Conservation (phyloP, 495 filamentous ascomycete genomes). For the Xylaria cubensis region DNA sequence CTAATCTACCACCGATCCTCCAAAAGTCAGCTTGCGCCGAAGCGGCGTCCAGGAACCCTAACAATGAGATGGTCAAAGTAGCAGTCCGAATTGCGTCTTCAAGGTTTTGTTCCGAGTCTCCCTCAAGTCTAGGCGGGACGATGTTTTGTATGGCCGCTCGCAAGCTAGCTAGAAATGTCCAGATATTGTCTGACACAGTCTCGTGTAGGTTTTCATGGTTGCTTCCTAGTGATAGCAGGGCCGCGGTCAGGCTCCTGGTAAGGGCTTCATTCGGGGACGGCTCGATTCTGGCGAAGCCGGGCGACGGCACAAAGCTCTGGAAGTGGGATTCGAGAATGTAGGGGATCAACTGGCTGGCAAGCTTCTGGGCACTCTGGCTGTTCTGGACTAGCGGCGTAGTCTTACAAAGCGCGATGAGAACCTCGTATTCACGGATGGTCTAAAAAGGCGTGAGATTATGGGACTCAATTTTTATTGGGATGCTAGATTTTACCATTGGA, state of each 20-base stretch:
- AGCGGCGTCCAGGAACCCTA: slow-evolving; percentile 86
- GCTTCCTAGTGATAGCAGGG: slow-evolving; percentile 77
- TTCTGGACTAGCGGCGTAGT: slow-evolving; percentile 75
- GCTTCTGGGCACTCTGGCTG: slow-evolving; percentile 71
- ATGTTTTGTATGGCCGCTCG: slow-evolving; percentile 50
- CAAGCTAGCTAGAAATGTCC: slow-evolving; percentile 71
- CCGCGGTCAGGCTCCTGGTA: slow-evolving; percentile 76
- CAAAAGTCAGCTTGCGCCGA: slow-evolving; percentile 80
- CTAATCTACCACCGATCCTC: slow-evolving; percentile 71
- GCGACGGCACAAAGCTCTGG: slow-evolving; percentile 78
- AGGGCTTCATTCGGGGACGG: slow-evolving; percentile 91
- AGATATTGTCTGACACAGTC: slow-evolving; percentile 64
- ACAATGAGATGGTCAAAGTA: slow-evolving; percentile 77
- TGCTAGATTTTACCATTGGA: slow-evolving; percentile 55
- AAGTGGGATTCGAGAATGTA: slow-evolving; percentile 84
- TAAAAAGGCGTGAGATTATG: slow-evolving; percentile 35
- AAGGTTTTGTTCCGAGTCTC: slow-evolving; percentile 58
- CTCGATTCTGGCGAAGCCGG: slow-evolving; percentile 79
- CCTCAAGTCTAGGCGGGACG: slow-evolving; percentile 53
- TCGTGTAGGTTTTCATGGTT: slow-evolving; percentile 70
- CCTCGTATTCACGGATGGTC: slow-evolving; percentile 83
- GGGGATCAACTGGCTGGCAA: slow-evolving; percentile 74
- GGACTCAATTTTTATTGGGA: neutral
- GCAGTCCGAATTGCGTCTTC: slow-evolving; percentile 72
- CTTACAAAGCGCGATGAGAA: slow-evolving; percentile 86